phyloP scores from a whole-genome alignment of 148 eudicot genomes.

The Selenicereus undatus region DNA sequence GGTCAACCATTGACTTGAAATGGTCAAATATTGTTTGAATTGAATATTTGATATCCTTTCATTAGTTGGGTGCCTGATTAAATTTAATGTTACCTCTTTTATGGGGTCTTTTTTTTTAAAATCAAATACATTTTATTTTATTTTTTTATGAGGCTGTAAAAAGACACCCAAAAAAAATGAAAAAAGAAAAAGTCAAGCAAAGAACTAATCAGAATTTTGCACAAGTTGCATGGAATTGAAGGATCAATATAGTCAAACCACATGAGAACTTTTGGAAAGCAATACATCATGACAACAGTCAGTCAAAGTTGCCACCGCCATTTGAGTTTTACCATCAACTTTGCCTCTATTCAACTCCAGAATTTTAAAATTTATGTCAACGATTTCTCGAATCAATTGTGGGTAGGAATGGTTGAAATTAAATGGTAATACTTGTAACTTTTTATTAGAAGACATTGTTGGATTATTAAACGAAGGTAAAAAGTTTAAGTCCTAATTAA shows the following conservation, averaged over 20 bases:
- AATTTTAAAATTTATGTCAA: too few relatives aligned
- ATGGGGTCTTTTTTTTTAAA: too few relatives aligned
- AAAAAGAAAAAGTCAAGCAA: slow-evolving; percentile 2
- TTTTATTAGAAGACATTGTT: too few relatives aligned
- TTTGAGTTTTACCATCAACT: neutral
- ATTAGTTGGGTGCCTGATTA: neutral
- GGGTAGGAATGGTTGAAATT: too few relatives aligned
- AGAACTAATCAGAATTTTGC: slow-evolving; percentile 8
- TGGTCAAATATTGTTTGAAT: neutral
- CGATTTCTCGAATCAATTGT: neutral
- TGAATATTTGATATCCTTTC: neutral
- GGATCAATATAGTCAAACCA: slow-evolving; percentile 5
- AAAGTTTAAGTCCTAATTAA: too few relatives aligned
- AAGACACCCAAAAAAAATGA: too few relatives aligned
- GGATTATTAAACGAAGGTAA: too few relatives aligned
- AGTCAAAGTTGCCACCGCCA: slow-evolving; percentile 11
- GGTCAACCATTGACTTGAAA: slow-evolving; percentile 8
- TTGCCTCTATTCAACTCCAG: neutral
- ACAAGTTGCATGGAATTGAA: neutral
- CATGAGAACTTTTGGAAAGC: neutral
- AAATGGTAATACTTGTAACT: too few relatives aligned
- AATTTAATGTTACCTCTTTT: neutral
- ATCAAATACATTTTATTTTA: neutral
- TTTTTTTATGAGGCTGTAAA: neutral
- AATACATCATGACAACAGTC: neutral